A percentile compares a stretch with the other conserved stretches of the same genome.
Conservation (phyloP, 257 asterid genomes). For the Eustoma russellianum region DNA sequence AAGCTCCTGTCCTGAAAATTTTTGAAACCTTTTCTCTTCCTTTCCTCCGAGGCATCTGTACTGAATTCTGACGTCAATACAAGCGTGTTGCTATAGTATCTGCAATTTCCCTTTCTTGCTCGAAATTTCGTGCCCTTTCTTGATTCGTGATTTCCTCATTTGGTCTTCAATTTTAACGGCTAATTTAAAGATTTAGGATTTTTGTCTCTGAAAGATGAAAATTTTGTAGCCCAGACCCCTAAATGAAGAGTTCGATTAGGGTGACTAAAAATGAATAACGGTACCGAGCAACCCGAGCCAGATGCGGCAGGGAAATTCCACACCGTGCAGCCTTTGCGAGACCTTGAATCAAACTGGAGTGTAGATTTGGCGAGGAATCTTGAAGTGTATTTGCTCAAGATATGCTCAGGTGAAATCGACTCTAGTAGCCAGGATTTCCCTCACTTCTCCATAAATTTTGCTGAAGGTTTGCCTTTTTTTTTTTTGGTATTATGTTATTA, state of each 20-base stretch:
- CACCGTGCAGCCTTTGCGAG: slow-evolving; percentile 64
- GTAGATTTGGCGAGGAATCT: slow-evolving; percentile 81
- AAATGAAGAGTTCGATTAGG: slow-evolving; percentile 6
- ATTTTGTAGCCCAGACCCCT: not conserved
- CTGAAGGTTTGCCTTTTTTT: slow-evolving; percentile 52
- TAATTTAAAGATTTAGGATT: slow-evolving; percentile 2
- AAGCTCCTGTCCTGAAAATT: slow-evolving; percentile 9
- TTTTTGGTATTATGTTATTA: too few relatives aligned
- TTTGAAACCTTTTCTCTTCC: slow-evolving; percentile 10
- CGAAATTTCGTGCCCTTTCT: not conserved
- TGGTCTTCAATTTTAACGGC: too few relatives aligned
- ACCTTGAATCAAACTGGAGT: slow-evolving; percentile 83
- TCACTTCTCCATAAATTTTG: slow-evolving; percentile 53
- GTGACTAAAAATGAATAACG: slow-evolving; percentile 29
- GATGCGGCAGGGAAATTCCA: slow-evolving; percentile 42
- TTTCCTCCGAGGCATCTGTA: too few relatives aligned
- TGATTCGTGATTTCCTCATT: not conserved
- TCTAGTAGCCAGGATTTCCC: slow-evolving; percentile 30
- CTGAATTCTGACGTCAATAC: too few relatives aligned
- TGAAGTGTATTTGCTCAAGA: slow-evolving; percentile 70
- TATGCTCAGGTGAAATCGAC: slow-evolving; percentile 77
- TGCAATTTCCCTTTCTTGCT: not conserved
- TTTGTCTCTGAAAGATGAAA: slow-evolving; percentile 1
- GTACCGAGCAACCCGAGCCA: slow-evolving; percentile 33
- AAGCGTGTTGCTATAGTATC: too few relatives aligned